Evolutionary conservation across 345 rosid species (phyloP), one percentile per base, ranked within the genome.

Genomic region (Mangifera indica): DNA sequence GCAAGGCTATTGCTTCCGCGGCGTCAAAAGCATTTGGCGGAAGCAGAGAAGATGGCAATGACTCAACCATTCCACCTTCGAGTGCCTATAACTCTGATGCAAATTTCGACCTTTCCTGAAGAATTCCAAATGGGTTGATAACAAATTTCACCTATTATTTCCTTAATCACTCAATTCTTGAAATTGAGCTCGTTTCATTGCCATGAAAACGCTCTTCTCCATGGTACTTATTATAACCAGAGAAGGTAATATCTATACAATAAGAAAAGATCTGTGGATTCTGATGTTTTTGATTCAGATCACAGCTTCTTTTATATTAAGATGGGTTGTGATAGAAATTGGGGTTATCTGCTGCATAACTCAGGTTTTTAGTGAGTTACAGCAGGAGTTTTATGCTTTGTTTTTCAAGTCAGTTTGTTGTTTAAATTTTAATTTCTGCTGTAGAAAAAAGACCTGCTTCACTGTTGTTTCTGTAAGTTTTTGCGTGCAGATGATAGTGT

Each of bases 11-110:
- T 22, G 18, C 18, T 46, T 32, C 69, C 11, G 34, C 37, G 4
- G 52, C 60, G 37, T 29, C 70, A 53, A 75, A 32, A 56, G 81
- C 76, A 11, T 72, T 67, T 70, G 20, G 54, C 13, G 32, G 55
- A 40, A 46, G 52, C 53, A 40, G 40, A 57, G 73, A 56, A 54
- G 21, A 13, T 3, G 48, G 59, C 15, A 13, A 29, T 14, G 68
- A 42, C 34, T 0, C 56, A 21, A 18, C 20, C 37, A 3, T 40
- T 20, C 21, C 52, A 7, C 25, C 74, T 34, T 45, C 37, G n/a
- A 61, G 67, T 53, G 15, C 53, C 68, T 51, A 62, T n/a, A 51
- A 14, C 52, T 72, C 74, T 6, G 74, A 61, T 20, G 74, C 20
- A 14, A 49, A 32, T 21, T 61, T 66, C 3, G 68, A 72, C 4